Percentiles rank a stretch among this genome's conserved stretches.
Conservation (phyloP, 1,139 yeast genomes). For the Yamadazyma taylorii region DNA sequence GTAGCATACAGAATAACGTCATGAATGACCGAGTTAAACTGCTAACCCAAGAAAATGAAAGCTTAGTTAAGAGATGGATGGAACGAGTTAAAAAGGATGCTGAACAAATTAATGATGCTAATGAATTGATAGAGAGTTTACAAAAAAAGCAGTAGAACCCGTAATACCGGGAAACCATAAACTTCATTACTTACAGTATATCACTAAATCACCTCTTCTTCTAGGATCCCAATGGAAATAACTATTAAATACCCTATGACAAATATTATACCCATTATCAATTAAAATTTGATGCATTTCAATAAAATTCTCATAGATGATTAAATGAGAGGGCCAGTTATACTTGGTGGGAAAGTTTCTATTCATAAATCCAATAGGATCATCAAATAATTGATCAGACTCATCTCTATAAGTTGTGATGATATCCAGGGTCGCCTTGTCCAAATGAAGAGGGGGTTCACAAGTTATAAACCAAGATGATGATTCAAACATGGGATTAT, state of each 20-base stretch:
- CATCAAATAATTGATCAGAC: constrained; percentile 76
- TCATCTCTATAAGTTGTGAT: constrained; percentile 68
- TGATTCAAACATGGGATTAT: constrained; percentile 45
- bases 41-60: constrained; percentile 44
- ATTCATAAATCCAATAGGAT: constrained; percentile 55
- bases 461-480: constrained; percentile 79
- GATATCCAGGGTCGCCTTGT: constrained; percentile 19
- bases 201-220: constrained; percentile 73
- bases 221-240: constrained; percentile 86
- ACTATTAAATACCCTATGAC: constrained; percentile 68
- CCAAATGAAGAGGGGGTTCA: constrained; percentile 75
- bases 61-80: constrained; percentile 61
- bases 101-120: constrained; percentile 57
- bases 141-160: constrained; percentile 3
- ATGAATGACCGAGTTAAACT: constrained; percentile 42
- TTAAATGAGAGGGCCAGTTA: constrained; percentile 70
- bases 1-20: constrained; percentile 70
- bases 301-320: constrained; percentile 67
- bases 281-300: constrained; percentile 40
- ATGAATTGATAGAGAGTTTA: constrained; percentile 28
- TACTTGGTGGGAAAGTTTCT: constrained; percentile 27
- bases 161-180: no score
- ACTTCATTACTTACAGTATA: constrained; percentile 34
- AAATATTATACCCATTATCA: constrained; percentile 46
- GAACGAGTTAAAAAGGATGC: constrained; percentile 57